Conservation (phyloP, 2,329 filamentous ascomycete genomes). For the Chaetothyriales sp. region DNA sequence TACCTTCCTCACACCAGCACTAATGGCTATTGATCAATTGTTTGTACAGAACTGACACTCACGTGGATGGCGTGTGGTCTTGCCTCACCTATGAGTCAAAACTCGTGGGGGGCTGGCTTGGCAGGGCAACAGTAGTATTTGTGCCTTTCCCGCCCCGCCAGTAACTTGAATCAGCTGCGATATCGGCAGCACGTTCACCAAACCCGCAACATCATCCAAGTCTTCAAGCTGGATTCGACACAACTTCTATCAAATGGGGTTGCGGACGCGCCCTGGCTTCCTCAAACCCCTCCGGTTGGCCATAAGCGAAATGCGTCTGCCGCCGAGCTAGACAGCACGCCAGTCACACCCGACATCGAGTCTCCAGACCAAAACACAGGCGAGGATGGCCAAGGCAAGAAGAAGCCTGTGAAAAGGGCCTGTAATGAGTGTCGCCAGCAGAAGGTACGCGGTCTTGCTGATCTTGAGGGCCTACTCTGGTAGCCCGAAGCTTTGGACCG, state of each 20-base stretch:
- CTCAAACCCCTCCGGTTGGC: constrained; percentile 17
- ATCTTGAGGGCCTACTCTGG: neutral
- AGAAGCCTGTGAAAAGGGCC: constrained; percentile 42
- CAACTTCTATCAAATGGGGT: neutral
- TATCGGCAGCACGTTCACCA: constrained; percentile 8
- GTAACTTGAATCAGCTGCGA: constrained; percentile 5
- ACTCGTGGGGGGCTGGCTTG: neutral
- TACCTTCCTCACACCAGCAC: neutral
- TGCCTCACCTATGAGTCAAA: neutral
- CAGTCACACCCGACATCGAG: constrained; percentile 24
- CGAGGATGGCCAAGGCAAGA: constrained; percentile 29
- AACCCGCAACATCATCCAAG: constrained; percentile 7
- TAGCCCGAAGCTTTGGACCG: neutral
- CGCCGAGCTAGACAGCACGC: constrained; percentile 33
- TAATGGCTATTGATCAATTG: neutral
- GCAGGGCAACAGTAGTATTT: neutral
- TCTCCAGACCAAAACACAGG: constrained; percentile 23
- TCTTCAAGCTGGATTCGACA: constrained; percentile 15
- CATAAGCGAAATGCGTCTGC: constrained; percentile 29
- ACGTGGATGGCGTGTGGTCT: neutral
- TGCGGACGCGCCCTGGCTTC: neutral
- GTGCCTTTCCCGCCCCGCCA: neutral
- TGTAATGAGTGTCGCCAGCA: constrained; percentile 58
- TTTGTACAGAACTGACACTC: neutral
- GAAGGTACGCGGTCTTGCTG: constrained; percentile 36